Conservation (phyloP, 2,329 filamentous ascomycete species). For the Meredithiella fracta region DNA sequence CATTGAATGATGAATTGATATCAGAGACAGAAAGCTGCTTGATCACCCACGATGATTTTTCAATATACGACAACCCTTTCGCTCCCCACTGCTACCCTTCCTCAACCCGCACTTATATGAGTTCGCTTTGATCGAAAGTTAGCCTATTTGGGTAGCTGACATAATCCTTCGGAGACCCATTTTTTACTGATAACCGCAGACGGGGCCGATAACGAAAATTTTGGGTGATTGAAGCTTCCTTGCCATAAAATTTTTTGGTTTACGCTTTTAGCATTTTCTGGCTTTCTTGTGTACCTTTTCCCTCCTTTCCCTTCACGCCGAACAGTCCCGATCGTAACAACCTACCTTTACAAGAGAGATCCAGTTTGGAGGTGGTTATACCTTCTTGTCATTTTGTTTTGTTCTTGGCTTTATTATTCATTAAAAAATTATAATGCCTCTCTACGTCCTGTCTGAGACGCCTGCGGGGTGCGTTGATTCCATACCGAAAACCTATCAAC, state of each 20-base stretch:
- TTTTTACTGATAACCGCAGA: constrained; percentile 13
- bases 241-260: constrained; percentile 15
- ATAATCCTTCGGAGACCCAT: constrained; percentile 13
- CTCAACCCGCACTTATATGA: neutral
- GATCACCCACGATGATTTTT: too few relatives aligned
- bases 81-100: neutral
- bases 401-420: constrained; percentile 1
- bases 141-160: constrained; percentile 11
- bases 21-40: too few relatives aligned
- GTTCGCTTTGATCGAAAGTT: neutral
- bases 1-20: neutral
- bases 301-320: constrained; percentile 10
- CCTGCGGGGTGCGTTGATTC: constrained; percentile 49
- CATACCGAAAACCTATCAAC: neutral
- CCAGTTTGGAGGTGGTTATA: constrained; percentile 8
- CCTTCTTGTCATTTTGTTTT: constrained; percentile 8
- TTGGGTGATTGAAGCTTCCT: constrained; percentile 14
- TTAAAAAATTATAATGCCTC: constrained; percentile 25
- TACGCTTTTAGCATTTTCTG: constrained; percentile 10
- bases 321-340: constrained; percentile 6
- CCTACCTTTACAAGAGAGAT: constrained; percentile 11
- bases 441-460: constrained; percentile 88
- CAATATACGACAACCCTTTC: too few relatives aligned
- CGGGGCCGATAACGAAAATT: constrained; percentile 15
- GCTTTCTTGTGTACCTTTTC: constrained; percentile 12